Evolutionary conservation across 768 basidiomycete genomes (phyloP).

Genomic region (Auricularia sp.): DNA sequence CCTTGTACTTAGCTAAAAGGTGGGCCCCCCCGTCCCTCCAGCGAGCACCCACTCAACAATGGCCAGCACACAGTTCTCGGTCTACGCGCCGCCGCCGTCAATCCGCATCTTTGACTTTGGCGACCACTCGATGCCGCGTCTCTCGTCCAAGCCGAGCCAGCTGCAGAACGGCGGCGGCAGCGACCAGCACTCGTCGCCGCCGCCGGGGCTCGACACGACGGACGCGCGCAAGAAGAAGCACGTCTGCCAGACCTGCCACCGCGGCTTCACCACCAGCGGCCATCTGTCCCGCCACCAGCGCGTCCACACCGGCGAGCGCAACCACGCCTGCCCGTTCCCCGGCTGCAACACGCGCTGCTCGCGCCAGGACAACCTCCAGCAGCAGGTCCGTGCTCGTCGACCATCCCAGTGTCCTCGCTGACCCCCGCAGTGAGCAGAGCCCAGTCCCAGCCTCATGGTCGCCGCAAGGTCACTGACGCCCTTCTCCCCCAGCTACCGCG

Average conservation of each 20-base stretch:
- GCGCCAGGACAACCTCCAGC: constrained; percentile 77
- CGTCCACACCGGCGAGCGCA: constrained; percentile 85
- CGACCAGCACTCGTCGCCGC: neutral
- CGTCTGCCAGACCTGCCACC: neutral
- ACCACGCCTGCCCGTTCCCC: constrained; percentile 91
- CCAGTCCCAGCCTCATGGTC: no score
- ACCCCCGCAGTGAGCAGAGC: neutral
- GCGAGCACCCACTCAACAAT: neutral
- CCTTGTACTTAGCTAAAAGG: neutral
- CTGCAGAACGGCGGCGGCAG: neutral
- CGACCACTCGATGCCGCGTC: neutral
- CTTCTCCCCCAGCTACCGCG: neutral
- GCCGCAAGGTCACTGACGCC: neutral
- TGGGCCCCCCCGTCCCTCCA: neutral
- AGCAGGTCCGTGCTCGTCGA: constrained; percentile 24
- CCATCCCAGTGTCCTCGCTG: neutral
- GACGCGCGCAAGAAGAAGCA: constrained; percentile 1
- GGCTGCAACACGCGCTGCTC: constrained; percentile 88
- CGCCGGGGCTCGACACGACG: neutral
- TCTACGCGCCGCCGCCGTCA: neutral
- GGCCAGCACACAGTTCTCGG: neutral
- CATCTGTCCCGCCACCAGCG: constrained; percentile 82
- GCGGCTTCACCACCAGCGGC: constrained; percentile 73
- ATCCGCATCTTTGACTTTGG: neutral
- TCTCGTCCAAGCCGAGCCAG: neutral